Conservation (phyloP, 2,329 filamentous ascomycete species). For the Ophiosphaerella herpotricha region DNA sequence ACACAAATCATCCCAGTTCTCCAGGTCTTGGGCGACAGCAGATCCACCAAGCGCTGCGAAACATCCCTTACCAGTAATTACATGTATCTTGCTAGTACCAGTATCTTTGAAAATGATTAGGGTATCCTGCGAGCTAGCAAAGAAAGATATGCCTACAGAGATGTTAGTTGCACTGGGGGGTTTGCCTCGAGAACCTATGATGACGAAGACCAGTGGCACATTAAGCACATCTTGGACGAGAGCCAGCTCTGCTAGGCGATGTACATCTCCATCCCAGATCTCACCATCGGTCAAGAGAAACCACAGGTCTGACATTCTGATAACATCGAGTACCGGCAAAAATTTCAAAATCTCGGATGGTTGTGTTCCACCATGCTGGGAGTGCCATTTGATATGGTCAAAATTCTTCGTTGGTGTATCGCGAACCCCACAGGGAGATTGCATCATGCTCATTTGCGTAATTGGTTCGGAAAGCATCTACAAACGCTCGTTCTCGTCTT, state of each 20-base stretch:
- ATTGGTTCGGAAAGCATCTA: constrained; percentile 14
- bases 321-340: constrained; percentile 14
- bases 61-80: constrained; percentile 40
- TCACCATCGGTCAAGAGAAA: constrained; percentile 41
- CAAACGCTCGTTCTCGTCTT: constrained; percentile 20
- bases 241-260: constrained; percentile 24
- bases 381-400: constrained; percentile 15
- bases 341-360: constrained; percentile 28
- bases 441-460: constrained; percentile 12
- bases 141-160: constrained; percentile 42
- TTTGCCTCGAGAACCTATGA: constrained; percentile 18
- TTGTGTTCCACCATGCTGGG: constrained; percentile 18
- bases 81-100: constrained; percentile 22
- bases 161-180: constrained; percentile 33
- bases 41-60: constrained; percentile 27
- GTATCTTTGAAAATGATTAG: constrained; percentile 40
- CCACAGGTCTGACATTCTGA: constrained; percentile 35
- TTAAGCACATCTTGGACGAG: constrained; percentile 18
- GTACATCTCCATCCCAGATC: constrained; percentile 25
- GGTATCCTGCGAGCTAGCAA: constrained; percentile 34
- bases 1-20: constrained; percentile 25
- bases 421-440: constrained; percentile 26
- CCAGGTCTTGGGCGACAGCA: constrained; percentile 19
- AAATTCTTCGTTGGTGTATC: constrained; percentile 17
- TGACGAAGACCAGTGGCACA: constrained; percentile 31